Conservation (phyloP, 208 protist species). For the Kentomonas sorsogonicus region DNA sequence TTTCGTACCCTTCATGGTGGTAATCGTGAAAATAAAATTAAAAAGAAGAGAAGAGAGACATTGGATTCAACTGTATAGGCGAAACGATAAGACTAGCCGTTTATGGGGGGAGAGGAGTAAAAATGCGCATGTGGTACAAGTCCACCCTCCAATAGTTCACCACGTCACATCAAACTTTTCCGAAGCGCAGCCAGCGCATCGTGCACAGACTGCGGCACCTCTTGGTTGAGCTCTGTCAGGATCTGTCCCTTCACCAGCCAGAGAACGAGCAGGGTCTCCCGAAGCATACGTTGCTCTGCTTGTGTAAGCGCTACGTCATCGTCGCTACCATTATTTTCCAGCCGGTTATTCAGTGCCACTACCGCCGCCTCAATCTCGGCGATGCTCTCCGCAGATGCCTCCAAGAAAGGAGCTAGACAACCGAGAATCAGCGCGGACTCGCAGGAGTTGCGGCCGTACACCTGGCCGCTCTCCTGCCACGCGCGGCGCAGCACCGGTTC, state of each 20-base stretch:
- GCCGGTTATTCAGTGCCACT: conserved; percentile 33
- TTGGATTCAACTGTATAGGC: too few relatives aligned
- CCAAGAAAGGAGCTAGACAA: conserved; percentile 67
- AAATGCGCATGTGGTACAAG: too few relatives aligned
- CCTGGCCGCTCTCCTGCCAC: conserved; percentile 22
- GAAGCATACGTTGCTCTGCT: conserved; percentile 74
- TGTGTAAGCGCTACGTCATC: conserved; percentile 49
- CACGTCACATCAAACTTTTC: too few relatives aligned
- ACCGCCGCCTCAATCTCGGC: conserved; percentile 19
- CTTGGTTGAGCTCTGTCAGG: conserved; percentile 40
- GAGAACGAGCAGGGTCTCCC: conserved; percentile 71
- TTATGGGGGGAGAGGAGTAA: too few relatives aligned
- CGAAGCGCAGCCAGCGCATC: too few relatives aligned
- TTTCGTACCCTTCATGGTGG: too few relatives aligned
- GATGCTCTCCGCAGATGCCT: conserved; percentile 22
- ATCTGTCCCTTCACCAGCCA: conserved; percentile 70
- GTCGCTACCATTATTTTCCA: too few relatives aligned
- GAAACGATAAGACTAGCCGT: too few relatives aligned
- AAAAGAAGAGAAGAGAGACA: too few relatives aligned
- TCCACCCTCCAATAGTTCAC: too few relatives aligned
- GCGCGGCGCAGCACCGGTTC: conserved; percentile 44
- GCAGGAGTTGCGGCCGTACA: conserved; percentile 44
- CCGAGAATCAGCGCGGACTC: conserved; percentile 68
- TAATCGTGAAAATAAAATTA: too few relatives aligned
- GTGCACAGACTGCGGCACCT: conserved; percentile 40